phyloP scores from a whole-genome alignment of 192 early-diverging fungal species.

The Coemansia sp. region DNA sequence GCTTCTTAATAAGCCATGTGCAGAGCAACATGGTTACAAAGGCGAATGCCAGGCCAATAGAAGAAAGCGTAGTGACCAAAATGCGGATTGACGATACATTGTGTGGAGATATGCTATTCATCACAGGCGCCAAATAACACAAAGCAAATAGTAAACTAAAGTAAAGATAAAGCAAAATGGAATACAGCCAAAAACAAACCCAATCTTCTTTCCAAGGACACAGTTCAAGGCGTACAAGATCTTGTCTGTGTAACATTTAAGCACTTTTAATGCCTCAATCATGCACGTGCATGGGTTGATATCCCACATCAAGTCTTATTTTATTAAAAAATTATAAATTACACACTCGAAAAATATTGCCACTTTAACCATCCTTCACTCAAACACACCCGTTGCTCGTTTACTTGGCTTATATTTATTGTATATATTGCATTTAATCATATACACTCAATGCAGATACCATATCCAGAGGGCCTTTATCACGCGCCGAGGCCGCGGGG shows the following conservation, averaged over 20 bases:
- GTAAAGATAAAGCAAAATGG: no score
- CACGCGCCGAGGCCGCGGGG: constrained; percentile 40
- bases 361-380: no score
- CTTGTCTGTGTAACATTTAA: no score
- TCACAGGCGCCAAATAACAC: background rate
- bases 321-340: no score
- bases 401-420: background rate
- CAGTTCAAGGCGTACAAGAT: background rate
- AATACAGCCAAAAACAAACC: no score
- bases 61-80: constrained; percentile 9
- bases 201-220: no score
- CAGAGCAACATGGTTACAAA: constrained; percentile 7
- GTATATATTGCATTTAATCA: background rate
- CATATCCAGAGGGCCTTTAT: background rate
- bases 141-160: background rate
- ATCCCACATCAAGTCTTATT: no score
- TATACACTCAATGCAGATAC: background rate
- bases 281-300: no score
- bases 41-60: constrained; percentile 12
- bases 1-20: constrained; percentile 8
- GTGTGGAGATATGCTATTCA: constrained; percentile 27
- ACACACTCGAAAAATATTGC: no score
- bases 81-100: constrained; percentile 7
- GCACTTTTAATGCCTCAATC: no score
- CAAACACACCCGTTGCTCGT: background rate